Evolutionary conservation across 2,329 filamentous ascomycete species (phyloP), one percentile per base, ranked within the genome.

Genomic region (Trichothecium sympodiale): DNA sequence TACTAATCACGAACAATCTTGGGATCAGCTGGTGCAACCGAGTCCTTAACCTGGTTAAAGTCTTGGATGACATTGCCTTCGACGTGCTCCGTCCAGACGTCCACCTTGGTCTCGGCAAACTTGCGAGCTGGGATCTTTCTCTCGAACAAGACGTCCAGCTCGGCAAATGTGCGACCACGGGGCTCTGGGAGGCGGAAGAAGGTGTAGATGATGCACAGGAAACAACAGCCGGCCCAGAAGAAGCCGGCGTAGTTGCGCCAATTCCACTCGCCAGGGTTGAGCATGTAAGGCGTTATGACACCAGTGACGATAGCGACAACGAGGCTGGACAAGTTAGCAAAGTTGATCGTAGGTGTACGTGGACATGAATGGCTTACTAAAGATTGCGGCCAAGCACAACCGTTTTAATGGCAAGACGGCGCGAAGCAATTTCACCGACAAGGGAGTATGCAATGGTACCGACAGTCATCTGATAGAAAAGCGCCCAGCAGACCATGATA

Each of bases 401-500:
- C 1, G 88, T 94, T 65, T 94, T 94, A 64, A 93, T 88, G 52
- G 88, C 82, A 25, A 95, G 69, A 2, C 87, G 74, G 12, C 83
- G 75, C 0, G 85, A 86, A 0, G 85, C 87, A 16, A 94, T 60
- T 55, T 94, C 87, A 1, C 83, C 76, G 4, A 94, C 87, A 9
- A 94, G 72, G 0, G 85, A 91, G 61, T 93, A 94, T 57, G 82
- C 86, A 7, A 94, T 85, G 0, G 87, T 91, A 28, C 87, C 87
- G 33, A 94, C 86, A 0, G 84, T 83, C 33, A 89, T 67, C 54
- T 94, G 85, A 60, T 94, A 94, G 48, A 80, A 74, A 31, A 91
- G 62, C 1, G 87, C 80, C 82, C 82, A 91, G 38, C 79, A 58
- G 25, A 91, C 67, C 81, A 94, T 88, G 58, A 94, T 82, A 40